Evolutionary conservation across 176 grass and related monocot species (phyloP), one percentile per base, ranked within the genome.

Genomic region (Oryza longistaminata): DNA sequence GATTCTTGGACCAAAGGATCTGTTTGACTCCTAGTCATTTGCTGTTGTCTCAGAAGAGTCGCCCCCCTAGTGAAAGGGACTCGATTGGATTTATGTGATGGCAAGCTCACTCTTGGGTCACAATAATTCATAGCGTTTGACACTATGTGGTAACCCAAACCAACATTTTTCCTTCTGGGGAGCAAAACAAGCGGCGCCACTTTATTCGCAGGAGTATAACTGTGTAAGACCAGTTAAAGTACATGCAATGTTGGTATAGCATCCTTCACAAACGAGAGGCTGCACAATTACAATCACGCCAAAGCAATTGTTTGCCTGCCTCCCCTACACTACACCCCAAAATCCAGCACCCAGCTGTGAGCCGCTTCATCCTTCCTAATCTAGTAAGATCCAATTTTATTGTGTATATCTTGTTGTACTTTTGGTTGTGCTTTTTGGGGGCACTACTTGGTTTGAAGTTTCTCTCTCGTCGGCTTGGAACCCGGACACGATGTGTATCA

Each of bases 361-460:
- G 39, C 48, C 77, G 62, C 70, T 80, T 68, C 8, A 4, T 73
- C 42, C 33, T 19, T 34, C 62, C 61, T 3, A 49, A 26, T 39
- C 72, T 40, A 35, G 34, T 35, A 61, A 40, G 62, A 76, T 66
- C 31, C 46, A 2, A 40, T 22, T 15, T 78, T 79, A 90, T 83
- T 83, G 14, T 82, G 68, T 26, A 68, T 74, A 44, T 82, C 79
- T 68, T 79, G 12, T 83, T 79, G 21, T 73, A 34, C 55, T 78
- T 86, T 67, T 42, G 40, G 31, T 13, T 73, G 67, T 78, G 39
- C 34, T 74, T 62, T 74, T 74, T 49, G 55, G 15, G 74, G 74
- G 10, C 27, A 55, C 37, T 71, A 71, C 61, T 74, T 13, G 46
- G 45, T 70, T 58, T 19, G 44, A 72, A 40, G 19, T 45, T 86